Evolutionary conservation across 805 yeast genomes (phyloP).

Genomic region (Saitoella complicata): DNA sequence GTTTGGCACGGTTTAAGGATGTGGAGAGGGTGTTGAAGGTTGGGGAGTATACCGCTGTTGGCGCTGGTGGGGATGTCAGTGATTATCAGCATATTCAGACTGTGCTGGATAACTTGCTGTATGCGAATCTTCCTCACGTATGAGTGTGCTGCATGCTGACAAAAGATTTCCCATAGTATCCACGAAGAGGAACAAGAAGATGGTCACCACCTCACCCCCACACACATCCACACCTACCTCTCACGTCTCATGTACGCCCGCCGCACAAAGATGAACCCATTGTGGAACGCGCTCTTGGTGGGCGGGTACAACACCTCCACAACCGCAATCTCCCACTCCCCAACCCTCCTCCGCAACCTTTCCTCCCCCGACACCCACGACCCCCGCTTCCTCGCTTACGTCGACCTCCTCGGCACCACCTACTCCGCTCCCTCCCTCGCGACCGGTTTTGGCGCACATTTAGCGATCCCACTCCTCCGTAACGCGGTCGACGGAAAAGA

Average conservation of each 20-base stretch:
- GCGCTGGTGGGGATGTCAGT: slow-evolving; percentile 84
- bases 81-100: slow-evolving; percentile 77
- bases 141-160: slow-evolving; percentile 9
- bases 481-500: slow-evolving; percentile 45
- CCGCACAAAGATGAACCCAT: slow-evolving; percentile 85
- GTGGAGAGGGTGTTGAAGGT: slow-evolving; percentile 73
- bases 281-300: slow-evolving; percentile 87
- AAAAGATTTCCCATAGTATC: slow-evolving; percentile 18
- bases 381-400: slow-evolving; percentile 60
- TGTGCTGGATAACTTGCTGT: slow-evolving; percentile 57
- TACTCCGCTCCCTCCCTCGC: slow-evolving; percentile 79
- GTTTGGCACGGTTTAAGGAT: slow-evolving; percentile 70
- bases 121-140: slow-evolving; percentile 2
- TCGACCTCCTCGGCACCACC: slow-evolving; percentile 81
- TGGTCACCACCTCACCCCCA: slow-evolving; percentile 59
- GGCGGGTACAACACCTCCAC: slow-evolving; percentile 51
- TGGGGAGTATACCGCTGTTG: slow-evolving; percentile 77
- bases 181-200: slow-evolving; percentile 65
- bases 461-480: slow-evolving; percentile 85
- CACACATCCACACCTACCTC: slow-evolving; percentile 74
- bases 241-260: slow-evolving; percentile 72
- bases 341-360: no score
- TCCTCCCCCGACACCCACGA: slow-evolving; percentile 31
- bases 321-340: no score
- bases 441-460: slow-evolving; percentile 90